Evolutionary conservation across 202 grass and related monocot genomes (phyloP), one percentile per base, ranked within the genome.

Genomic region (Saccharum hybrid): DNA sequence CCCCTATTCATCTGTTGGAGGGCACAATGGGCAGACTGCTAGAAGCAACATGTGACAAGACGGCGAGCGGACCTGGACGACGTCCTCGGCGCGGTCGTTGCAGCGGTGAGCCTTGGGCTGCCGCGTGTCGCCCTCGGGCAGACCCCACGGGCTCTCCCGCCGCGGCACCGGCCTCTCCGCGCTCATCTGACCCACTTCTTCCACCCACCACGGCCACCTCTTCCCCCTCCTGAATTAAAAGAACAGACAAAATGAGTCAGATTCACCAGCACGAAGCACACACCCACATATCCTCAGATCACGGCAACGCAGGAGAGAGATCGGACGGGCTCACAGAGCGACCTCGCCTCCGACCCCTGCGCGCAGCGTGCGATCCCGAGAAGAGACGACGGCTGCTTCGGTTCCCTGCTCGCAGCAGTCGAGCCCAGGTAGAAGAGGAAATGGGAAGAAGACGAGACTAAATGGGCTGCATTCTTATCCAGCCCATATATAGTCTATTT

Each of bases 41-140:
- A 63, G 26, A 36, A 43, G 42, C 18, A 22, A 10, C 10, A 62
- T 7, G 19, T 66, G 36, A 76, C 49, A 34, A 81, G 76, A 69
- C 45, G 10, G 6, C 6, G 37, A 73, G 41, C 30, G 49, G 40
- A 96, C 93, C 91, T 96, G 96, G 77, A 98, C 83, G 57, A 94
- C 89, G 77, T 98, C 96, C 75, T 98, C 96, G 12, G 72, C 85
- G 65, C 96, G 90, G 74, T 98, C 91, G 42, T 98, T 98, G 86
- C 91, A 94, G 82, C 96, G 91, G 71, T 98, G 96, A 14, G 93
- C 91, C 83, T 88, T 83, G 41, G 93, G 96, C 77, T 93, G 83
- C 74, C 93, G 77, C 21, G 78, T 98, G 66, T 98, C 96, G 10
- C 91, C 93, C 82, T 98, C 96, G 19, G 87, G 96, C 68, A 91